Evolutionary conservation across 306 rosid genomes (phyloP), one percentile per base, ranked within the genome.

Genomic region (Lotus japonicus): DNA sequence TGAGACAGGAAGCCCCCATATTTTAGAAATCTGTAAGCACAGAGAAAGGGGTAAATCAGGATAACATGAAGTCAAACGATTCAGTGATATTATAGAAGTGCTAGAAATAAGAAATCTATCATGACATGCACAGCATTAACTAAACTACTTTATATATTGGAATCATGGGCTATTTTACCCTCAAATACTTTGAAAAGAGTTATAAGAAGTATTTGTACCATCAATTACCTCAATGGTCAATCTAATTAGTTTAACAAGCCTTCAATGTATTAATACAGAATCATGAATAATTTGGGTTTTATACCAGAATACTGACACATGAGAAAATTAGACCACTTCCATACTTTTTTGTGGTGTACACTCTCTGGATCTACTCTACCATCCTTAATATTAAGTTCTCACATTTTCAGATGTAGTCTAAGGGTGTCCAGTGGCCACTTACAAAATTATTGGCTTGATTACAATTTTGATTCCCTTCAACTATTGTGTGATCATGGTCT

Each of bases 1-100:
- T 10, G 85, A 59, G 51, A 94, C 88, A 14, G 97, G 96, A 48
- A 82, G 68, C 76, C 84, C 85, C 96, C 92, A 94, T 26, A 42
- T 36, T 66, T 74, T 83, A 31, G 89, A 87, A 72, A 94, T 77
- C 99, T 90, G 79, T 12, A 78, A 31, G 59, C 15, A 65, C 41
- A 75, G 19, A 26, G 56, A 13, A 60, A 50, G 44, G 41, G 61
- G 43, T 61, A 63, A n/a, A 49, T 74, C 58, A 77, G 75, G 63
- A 63, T 41, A 77, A 62, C 26, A 48, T 61, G 44, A 55, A 39
- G 71, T 12, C 41, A 53, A 71, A 72, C 63, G 59, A 38, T 38
- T 38, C 36, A 54, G 33, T 7, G 38, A 43, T 18, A 13, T 31
- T 44, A 77, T 53, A 49, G 15, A 71, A 61, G 51, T 57, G 54